Base-by-base conservation (phyloP, 75 land plant species). In the Pinus tabuliformis region DNA sequence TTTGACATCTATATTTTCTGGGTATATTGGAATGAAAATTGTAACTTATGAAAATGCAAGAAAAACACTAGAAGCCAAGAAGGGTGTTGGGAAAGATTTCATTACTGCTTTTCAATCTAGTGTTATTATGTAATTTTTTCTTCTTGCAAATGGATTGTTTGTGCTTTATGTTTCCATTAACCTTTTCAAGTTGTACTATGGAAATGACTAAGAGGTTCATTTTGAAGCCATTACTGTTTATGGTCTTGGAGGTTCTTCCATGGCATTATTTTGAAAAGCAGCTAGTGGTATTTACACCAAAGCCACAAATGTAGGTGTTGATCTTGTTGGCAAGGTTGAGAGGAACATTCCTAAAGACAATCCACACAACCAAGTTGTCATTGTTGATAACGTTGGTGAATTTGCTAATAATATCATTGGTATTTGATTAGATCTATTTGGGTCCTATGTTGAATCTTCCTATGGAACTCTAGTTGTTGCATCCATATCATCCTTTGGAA, bases 1-100 rank as follows among this genome's bases (percentile, higher is more conserved):
- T 3, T 33, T 91, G 21, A 91, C 96, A 37, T 93, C 94, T 12
- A 33, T 33, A 76, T 84, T 93, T 73, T 89, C 94, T 24, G 90
- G 94, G 2, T 93, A 75, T 58, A 83, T 93, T 56, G 96, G 94
- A n/a, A 93, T 91, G 96, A 89, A 86, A 74, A 93, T 91, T 65
- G 94, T 90, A 5, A 93, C 92, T 2, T 93, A 91, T 76, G 96
- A 94, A 58, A 93, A 91, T 81, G 94, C 94, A 24, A 79, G 96
- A 62, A 93, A 94, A 36, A 91, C 96, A 17, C 64, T 93, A 16
- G 95, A 93, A 62, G 92, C 96, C 3, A 83, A 94, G 28, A 89
- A 89, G 58, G 92, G 96, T 18, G 92, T 93, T 59, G 91, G 91
- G 17, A 83, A 91, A 81, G 89, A 90, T 45, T 93, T 93, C 75